Base-by-base conservation (phyloP, 805 yeast species). In the Yarrowia deformans region DNA sequence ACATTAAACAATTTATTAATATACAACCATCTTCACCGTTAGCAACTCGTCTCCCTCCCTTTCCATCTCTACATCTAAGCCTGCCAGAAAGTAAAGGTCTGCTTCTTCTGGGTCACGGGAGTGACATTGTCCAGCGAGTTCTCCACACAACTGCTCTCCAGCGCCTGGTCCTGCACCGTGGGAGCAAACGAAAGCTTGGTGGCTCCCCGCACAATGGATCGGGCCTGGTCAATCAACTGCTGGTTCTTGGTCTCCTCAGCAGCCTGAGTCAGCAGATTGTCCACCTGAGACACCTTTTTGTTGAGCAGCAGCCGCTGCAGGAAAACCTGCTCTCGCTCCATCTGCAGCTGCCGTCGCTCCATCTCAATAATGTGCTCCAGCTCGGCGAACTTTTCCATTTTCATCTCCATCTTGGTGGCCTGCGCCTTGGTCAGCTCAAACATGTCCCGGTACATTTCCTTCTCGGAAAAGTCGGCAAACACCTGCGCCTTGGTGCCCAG, bases 271-370 rank as follows among this genome's bases (percentile, higher is more conserved):
- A 89, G 78, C 70, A 87, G 84, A n/a, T 78, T 76, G 69, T 88
- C 85, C n/a, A 87, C 86, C 13, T 79, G 81, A 3, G 78, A 74
- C 1, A 88, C 82, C 76, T 88, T 90, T 67, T 84, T 84, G 74
- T 90, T 85, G 72, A 89, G 79, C 16, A 87, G 82, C 70, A 90
- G 79, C 74, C 97, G 86, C 78, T 93, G 98, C 70, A 90, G 78
- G 68, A 91, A 82, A 42, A 81, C 73, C 67, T 81, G 79, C 73
- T 81, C 83, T 14, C 83, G 77, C 70, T 77, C 80, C 48, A 74
- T 71, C 68, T 81, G 83, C 63, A 82, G 71, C 70, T 80, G 83
- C 18, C 82, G 79, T 12, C 82, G 80, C 73, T 82, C 83, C 13
- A 78, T 75, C 71, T 81, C 83, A 18, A 81, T 75, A 13, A 77